Base-by-base conservation (phyloP, 306 rosid genomes). In the Medicago ruthenica region DNA sequence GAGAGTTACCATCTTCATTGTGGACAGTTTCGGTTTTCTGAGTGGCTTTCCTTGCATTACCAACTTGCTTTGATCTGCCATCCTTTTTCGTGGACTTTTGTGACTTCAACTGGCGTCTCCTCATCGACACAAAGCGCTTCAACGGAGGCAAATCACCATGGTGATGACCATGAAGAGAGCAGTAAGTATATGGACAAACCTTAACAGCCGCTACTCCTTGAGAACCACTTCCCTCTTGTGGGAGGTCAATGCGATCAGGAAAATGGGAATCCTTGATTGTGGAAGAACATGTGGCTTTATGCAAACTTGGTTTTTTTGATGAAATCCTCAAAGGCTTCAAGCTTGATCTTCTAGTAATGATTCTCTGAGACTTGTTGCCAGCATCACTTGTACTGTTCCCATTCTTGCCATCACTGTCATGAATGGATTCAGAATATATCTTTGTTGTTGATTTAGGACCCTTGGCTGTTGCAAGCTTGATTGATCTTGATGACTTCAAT, bases 131-230 rank as follows among this genome's bases (percentile, higher is more conserved):
- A 34, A 92, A 85, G 42, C 89, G 91, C 85, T 85, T 87, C 79
- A 92, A 75, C 0, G 96, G 89, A 79, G 93, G 93, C 57, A 68
- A 50, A 77, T 62, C 78, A 42, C 65, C 73, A 5, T 79, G 93
- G 62, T 71, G 90, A 81, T 87, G 96, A 7, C 97, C 93, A 59
- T 95, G 99, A 68, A 95, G 97, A 18, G 97, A 95, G 81, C 97
- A 95, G 22, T 90, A 92, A 54, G 83, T 78, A 68, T 88, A 95
- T 6, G 89, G 82, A 82, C 99, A 95, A 77, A 89, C 86, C 82
- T 83, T 90, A 54, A 15, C 36, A 9, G 62, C 58, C 13, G 81
- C 65, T 57, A 34, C 61, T 44, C 67, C 85, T 71, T 84, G 88
- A 55, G 84, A 83, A 64, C 68, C 88, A 82, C 58, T 72, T 70